phyloP scores from a whole-genome alignment of 257 asterid genomes.

The Nicotiana sylvestris region DNA sequence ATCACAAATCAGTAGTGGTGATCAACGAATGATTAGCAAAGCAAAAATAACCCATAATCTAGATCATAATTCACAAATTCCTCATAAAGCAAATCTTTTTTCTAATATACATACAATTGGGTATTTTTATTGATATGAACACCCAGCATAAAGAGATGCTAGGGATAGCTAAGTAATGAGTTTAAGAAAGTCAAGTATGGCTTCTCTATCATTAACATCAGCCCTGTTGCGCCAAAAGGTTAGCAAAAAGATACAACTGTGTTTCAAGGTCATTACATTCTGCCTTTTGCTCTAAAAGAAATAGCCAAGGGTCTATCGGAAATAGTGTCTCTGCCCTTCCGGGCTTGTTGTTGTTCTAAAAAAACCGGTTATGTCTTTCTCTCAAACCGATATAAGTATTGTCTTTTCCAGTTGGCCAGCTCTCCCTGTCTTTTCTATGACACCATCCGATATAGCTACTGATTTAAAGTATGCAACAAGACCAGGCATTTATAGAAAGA shows the following conservation, averaged over 20 bases:
- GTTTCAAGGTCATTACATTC: background rate
- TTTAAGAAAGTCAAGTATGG: too few relatives aligned
- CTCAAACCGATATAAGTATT: background rate
- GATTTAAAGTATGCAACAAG: background rate
- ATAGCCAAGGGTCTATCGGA: too few relatives aligned
- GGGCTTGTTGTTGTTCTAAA: too few relatives aligned
- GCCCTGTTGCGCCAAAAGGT: too few relatives aligned
- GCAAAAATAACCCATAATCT: background rate
- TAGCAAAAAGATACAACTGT: background rate
- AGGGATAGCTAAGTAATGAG: background rate
- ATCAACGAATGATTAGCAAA: background rate
- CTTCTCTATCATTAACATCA: too few relatives aligned
- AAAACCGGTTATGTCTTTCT: background rate
- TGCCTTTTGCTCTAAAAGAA: background rate
- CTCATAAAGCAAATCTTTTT: background rate
- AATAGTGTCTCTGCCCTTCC: too few relatives aligned
- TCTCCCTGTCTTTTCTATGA: background rate
- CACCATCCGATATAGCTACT: background rate
- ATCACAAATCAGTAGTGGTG: too few relatives aligned
- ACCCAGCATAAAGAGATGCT: background rate
- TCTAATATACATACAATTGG: background rate
- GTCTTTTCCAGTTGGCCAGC: background rate
- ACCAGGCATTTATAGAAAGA: background rate
- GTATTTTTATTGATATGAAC: background rate
- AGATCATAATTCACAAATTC: background rate